These are phyloP conservation scores for Dryadomyces quercus-mongolicae DNA, from an alignment of 2,329 filamentous ascomycete species.

Conservation along the genomic window DNA sequence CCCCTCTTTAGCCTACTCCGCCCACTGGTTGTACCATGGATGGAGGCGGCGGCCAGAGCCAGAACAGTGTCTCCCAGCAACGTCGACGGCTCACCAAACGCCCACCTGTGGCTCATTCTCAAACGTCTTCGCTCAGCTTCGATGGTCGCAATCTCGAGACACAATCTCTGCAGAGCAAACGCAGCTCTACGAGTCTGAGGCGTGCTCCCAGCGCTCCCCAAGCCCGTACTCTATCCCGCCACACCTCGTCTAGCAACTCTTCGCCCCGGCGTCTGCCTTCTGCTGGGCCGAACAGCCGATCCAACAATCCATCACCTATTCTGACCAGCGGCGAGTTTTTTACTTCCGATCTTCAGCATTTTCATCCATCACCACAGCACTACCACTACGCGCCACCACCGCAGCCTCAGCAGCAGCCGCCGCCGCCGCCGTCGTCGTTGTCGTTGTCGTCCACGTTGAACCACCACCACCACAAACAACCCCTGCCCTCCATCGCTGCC, in stretches of 20 bases:
- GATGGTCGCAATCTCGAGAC: slow-evolving; percentile 40
- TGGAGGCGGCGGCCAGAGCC: slow-evolving; percentile 18
- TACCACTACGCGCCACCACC: slow-evolving; percentile 6
- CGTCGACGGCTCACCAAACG: slow-evolving; percentile 54
- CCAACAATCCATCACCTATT: slow-evolving; percentile 35
- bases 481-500: slow-evolving; percentile 4
- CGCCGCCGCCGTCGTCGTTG: slow-evolving; percentile 13
- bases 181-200: slow-evolving; percentile 50
- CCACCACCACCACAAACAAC: neutral
- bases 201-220: slow-evolving; percentile 48
- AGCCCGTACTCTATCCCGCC: slow-evolving; percentile 24
- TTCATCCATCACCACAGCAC: slow-evolving; percentile 6
- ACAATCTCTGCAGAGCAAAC: slow-evolving; percentile 47
- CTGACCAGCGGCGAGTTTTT: slow-evolving; percentile 33
- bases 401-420: neutral
- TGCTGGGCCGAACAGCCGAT: slow-evolving; percentile 15
- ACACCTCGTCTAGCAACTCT: slow-evolving; percentile 32
- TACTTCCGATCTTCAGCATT: slow-evolving; percentile 21
- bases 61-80: slow-evolving; percentile 24
- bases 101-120: slow-evolving; percentile 35
- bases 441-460: too few relatives aligned
- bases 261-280: slow-evolving; percentile 34
- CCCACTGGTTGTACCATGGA: slow-evolving; percentile 29
- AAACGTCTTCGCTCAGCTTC: slow-evolving; percentile 36
- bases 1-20: slow-evolving; percentile 4